Evolutionary conservation across 805 yeast species (phyloP), one percentile per base, ranked within the genome.

Genomic region (Metschnikowia borealis): DNA sequence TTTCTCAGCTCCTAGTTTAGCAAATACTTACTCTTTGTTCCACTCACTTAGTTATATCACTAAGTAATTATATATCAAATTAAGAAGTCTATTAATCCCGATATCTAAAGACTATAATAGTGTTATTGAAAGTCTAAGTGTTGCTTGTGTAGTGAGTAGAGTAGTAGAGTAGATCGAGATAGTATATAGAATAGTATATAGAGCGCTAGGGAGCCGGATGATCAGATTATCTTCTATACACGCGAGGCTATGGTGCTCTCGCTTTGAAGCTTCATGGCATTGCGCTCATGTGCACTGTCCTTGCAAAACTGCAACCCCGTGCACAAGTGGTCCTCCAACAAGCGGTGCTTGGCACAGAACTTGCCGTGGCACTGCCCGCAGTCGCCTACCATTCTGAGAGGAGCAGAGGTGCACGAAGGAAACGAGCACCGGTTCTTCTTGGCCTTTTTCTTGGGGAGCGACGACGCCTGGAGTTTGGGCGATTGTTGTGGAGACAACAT

Each of bases 331-430:
- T 84, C 89, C 68, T 89, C 97, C 70, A 90, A 74, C 49, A 89
- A 74, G 50, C 97, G 79, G 70, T 89, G 97, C 61, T 86, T 85
- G 32, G 92, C 85, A 68, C 97, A 89, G 67, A 82, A 89, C 62
- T 84, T 85, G 41, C 96, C 95, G 44, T 81, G 80, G 67, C 97
- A 89, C 63, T 84, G 86, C 48, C 83, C 79, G 67, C 97, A 89
- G 65, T 85, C 90, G 44, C 97, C 97, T 40, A 88, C 83, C 74
- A 80, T 75, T 57, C 83, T 70, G 44, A 80, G 69, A 0, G 91
- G 88, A 11, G 80, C 71, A n/a, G 85, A 76, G 18, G 78, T 73
- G 69, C 96, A 89, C 29, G 71, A 62, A 32, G 67, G 68, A 65
- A 81, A 82, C 20, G 83, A 70, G 66, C 85, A 80, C 53, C 66